Evolutionary conservation across 1,139 yeast species (phyloP).

Genomic region (Scheffersomyces lignicola): DNA sequence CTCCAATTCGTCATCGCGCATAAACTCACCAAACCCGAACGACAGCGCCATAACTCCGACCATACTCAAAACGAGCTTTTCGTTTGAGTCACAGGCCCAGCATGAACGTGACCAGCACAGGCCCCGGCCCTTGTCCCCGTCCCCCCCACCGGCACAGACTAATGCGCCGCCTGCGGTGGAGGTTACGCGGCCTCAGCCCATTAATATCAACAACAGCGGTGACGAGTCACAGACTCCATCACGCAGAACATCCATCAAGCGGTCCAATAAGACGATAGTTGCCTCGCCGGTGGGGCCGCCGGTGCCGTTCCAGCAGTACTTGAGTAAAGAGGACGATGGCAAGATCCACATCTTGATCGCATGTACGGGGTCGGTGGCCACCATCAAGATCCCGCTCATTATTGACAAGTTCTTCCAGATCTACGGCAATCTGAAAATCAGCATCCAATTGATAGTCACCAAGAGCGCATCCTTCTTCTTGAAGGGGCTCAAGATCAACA

Average conservation of each 20-base stretch:
- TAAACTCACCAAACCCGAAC: conserved; percentile 11
- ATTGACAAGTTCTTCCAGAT: conserved; percentile 78
- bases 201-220: conserved; percentile 17
- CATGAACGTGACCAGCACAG: background rate
- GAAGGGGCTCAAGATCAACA: conserved; percentile 73
- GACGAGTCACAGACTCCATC: conserved; percentile 14
- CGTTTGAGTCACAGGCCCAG: background rate
- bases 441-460: conserved; percentile 85
- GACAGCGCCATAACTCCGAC: background rate
- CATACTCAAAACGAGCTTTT: background rate
- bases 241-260: conserved; percentile 23
- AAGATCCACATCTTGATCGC: conserved; percentile 86
- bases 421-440: conserved; percentile 67
- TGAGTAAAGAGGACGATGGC: conserved; percentile 71
- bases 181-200: conserved; percentile 10
- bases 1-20: conserved; percentile 12
- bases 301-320: conserved; percentile 71
- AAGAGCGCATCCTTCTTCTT: conserved; percentile 81
- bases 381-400: conserved; percentile 85
- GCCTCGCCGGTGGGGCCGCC: conserved; percentile 66
- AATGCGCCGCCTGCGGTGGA: background rate
- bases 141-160: conserved; percentile 7
- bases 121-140: conserved; percentile 6
- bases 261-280: conserved; percentile 37
- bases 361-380: conserved; percentile 95